phyloP scores from a whole-genome alignment of 2,329 filamentous ascomycete species.

The Talaromyces sp. region DNA sequence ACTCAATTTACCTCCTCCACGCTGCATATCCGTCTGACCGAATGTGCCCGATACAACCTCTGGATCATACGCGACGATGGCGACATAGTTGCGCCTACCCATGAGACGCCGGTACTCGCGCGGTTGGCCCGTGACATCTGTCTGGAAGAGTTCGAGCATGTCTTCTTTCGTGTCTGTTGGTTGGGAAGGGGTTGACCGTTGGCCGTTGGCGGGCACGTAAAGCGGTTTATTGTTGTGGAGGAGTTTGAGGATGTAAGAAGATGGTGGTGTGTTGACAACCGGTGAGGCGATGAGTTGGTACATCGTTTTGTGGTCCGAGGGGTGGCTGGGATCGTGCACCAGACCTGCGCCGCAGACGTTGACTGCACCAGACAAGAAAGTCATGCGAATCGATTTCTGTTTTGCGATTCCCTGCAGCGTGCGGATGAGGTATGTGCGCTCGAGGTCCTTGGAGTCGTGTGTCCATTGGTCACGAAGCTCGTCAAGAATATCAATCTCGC shows the following conservation, averaged over 20 bases:
- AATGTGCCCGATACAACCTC: constrained; percentile 61
- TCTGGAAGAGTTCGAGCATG: constrained; percentile 99
- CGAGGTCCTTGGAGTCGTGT: constrained; percentile 94
- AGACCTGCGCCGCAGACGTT: constrained; percentile 89
- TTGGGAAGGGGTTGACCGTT: constrained; percentile 59
- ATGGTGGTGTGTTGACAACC: constrained; percentile 84
- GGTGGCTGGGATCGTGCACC: constrained; percentile 88
- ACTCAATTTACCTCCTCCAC: constrained; percentile 60
- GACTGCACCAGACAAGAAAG: constrained; percentile 87
- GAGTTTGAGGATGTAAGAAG: constrained; percentile 83
- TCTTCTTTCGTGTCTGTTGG: constrained; percentile 95
- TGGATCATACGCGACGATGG: constrained; percentile 90
- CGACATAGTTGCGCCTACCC: constrained; percentile 87
- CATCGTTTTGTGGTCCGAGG: constrained; percentile 97
- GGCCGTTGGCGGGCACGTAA: constrained; percentile 88
- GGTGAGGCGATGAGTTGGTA: constrained; percentile 94
- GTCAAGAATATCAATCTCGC: constrained; percentile 90
- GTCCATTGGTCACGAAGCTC: constrained; percentile 97
- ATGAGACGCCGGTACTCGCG: constrained; percentile 89
- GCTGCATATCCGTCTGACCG: constrained; percentile 32
- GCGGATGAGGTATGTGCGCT: constrained; percentile 92
- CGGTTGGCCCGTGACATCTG: constrained; percentile 78
- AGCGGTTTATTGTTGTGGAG: constrained; percentile 93
- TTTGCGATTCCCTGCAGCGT: constrained; percentile 93
- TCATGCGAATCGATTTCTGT: constrained; percentile 94